phyloP scores from a whole-genome alignment of 305 asterid species.

The Fraxinus latifolia region DNA sequence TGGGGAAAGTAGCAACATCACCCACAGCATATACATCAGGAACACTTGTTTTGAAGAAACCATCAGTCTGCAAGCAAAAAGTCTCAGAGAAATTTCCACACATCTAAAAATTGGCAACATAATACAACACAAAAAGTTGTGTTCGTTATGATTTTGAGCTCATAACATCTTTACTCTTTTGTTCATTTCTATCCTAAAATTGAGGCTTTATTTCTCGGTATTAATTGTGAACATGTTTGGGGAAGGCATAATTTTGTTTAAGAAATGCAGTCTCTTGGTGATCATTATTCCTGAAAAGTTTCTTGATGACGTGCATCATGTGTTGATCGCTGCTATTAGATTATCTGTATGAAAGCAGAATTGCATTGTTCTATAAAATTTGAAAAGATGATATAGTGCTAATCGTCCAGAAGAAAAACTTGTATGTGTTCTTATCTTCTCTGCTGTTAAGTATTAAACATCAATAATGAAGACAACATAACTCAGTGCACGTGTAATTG shows the following conservation, averaged over 20 bases:
- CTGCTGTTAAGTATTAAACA: neutral
- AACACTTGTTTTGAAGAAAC: constrained; percentile 69
- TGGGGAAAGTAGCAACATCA: constrained; percentile 94
- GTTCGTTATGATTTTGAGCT: neutral
- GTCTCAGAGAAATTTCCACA: neutral
- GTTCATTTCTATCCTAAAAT: neutral
- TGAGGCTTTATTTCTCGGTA: neutral
- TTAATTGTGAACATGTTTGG: neutral
- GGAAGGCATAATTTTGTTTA: neutral
- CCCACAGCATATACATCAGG: constrained; percentile 93
- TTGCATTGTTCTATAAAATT: neutral
- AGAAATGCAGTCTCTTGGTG: neutral
- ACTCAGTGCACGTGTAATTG: neutral
- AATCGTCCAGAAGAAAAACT: neutral
- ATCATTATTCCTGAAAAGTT: neutral
- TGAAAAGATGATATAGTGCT: neutral
- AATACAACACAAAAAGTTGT: neutral
- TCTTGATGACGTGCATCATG: neutral
- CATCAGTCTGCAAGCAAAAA: constrained; percentile 49
- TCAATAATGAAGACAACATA: neutral
- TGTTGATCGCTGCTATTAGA: neutral
- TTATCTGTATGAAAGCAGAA: neutral
- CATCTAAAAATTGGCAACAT: neutral
- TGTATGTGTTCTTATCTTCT: neutral
- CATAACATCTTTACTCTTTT: neutral